Evolutionary conservation across 805 yeast genomes (phyloP).

Genomic region (Barnettozyma siamensis): DNA sequence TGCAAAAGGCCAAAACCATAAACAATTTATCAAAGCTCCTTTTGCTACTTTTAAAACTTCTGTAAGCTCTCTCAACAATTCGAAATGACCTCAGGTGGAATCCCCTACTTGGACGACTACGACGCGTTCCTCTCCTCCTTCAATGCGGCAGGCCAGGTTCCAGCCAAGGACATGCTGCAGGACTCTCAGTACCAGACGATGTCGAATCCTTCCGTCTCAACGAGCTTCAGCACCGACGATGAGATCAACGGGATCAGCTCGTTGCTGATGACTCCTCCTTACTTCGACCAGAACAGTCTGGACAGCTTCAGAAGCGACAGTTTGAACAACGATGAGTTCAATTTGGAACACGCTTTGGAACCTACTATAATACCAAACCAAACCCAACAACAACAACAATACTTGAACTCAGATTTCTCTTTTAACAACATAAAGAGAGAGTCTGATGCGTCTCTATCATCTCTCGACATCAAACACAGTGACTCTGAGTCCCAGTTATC

Average conservation of each 20-base stretch:
- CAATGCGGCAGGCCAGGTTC: constrained; percentile 7
- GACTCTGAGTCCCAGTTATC: constrained; percentile 18
- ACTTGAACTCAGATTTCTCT: background rate
- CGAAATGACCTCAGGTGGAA: constrained; percentile 1
- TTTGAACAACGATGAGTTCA: constrained; percentile 5
- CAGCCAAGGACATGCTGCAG: constrained; percentile 7
- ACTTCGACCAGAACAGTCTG: background rate
- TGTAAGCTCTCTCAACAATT: no score
- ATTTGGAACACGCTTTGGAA: constrained; percentile 4
- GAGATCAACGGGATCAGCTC: constrained; percentile 6
- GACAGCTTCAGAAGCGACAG: background rate
- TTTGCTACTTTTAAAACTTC: no score
- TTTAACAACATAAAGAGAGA: constrained; percentile 2
- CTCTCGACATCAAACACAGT: constrained; percentile 6
- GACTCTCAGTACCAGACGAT: constrained; percentile 8
- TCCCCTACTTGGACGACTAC: constrained; percentile 28
- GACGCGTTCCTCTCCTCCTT: constrained; percentile 27
- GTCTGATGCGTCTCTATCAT: constrained; percentile 4
- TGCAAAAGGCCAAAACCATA: no score
- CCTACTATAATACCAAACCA: background rate
- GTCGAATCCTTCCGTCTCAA: constrained; percentile 11
- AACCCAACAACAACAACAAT: background rate
- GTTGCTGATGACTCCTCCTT: background rate
- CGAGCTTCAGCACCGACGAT: constrained; percentile 8
- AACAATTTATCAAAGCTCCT: no score